Conservation (phyloP, 2,329 filamentous ascomycete species). For the Colletotrichum scovillei region DNA sequence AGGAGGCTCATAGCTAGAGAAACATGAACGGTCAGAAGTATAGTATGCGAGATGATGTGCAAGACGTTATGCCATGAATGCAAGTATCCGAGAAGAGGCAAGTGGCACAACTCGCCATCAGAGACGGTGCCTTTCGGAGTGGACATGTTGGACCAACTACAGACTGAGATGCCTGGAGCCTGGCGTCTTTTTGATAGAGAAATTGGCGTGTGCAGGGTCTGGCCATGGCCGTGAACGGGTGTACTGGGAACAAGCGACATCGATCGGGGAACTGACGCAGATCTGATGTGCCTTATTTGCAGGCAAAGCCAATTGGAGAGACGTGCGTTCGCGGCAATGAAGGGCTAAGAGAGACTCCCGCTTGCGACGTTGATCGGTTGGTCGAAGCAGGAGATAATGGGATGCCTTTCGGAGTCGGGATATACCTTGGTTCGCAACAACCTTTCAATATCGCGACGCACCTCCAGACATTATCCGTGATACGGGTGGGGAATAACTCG, state of each 20-base stretch:
- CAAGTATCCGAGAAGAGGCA: slow-evolving; percentile 29
- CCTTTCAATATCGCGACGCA: slow-evolving; percentile 11
- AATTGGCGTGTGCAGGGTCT: slow-evolving; percentile 17
- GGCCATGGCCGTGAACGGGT: slow-evolving; percentile 9
- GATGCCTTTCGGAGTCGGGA: slow-evolving; percentile 17
- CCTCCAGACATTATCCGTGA: slow-evolving; percentile 33
- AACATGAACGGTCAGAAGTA: slow-evolving; percentile 15
- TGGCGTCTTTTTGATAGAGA: background rate
- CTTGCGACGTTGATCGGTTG: slow-evolving; percentile 20
- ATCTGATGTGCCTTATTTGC: slow-evolving; percentile 29
- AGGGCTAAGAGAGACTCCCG: slow-evolving; percentile 32
- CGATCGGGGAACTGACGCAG: slow-evolving; percentile 9
- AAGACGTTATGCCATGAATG: slow-evolving; percentile 39
- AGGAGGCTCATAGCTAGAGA: slow-evolving; percentile 8
- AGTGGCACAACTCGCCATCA: slow-evolving; percentile 31
- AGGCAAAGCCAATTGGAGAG: slow-evolving; percentile 21
- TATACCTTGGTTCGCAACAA: slow-evolving; percentile 21
- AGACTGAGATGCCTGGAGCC: slow-evolving; percentile 6
- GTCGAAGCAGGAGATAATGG: background rate
- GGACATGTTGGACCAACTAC: slow-evolving; percentile 25
- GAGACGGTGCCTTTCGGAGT: slow-evolving; percentile 19
- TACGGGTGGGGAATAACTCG: slow-evolving; percentile 19
- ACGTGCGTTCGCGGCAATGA: slow-evolving; percentile 30
- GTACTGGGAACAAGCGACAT: slow-evolving; percentile 20
- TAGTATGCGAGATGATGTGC: slow-evolving; percentile 37